Conservation (phyloP, 78 protist genomes). For the Polysphondylium violaceum region DNA sequence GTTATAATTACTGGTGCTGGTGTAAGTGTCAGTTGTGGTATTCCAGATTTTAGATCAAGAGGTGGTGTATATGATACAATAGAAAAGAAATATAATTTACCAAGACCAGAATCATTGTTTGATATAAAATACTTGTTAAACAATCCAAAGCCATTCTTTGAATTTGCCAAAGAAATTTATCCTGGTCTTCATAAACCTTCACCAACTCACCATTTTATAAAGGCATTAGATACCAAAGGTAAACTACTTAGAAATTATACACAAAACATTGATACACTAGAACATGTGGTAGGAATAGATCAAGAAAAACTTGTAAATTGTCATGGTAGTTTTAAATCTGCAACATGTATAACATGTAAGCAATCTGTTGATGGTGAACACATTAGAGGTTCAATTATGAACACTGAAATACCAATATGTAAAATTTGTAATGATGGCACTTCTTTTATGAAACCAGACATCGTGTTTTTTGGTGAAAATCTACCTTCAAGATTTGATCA, state of each 20-base stretch:
- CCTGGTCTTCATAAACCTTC: conserved; percentile 92
- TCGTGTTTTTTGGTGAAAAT: conserved; percentile 93
- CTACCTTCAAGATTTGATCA: conserved; percentile 86
- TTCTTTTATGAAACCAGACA: conserved; percentile 82
- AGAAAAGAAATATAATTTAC: conserved; percentile 89
- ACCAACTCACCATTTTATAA: conserved; percentile 89
- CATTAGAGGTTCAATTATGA: conserved; percentile 52
- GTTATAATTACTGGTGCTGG: conserved; percentile 80
- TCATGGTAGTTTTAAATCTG: conserved; percentile 89
- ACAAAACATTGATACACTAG: conserved; percentile 97
- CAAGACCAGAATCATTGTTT: conserved; percentile 91
- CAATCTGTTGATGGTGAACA: background rate
- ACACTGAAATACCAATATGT: conserved; percentile 82
- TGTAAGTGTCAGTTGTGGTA: conserved; percentile 89
- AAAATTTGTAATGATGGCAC: conserved; percentile 28
- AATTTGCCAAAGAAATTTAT: conserved; percentile 88
- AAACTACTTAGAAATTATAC: conserved; percentile 91
- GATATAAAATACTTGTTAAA: conserved; percentile 44
- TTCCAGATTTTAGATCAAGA: conserved; percentile 93
- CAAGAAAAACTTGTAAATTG: conserved; percentile 85
- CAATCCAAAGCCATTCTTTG: conserved; percentile 90
- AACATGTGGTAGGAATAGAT: conserved; percentile 84
- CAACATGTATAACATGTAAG: conserved; percentile 72
- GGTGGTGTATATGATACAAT: conserved; percentile 91
- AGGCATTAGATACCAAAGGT: conserved; percentile 79